phyloP scores from a whole-genome alignment of 495 filamentous ascomycete species.

The Articulospora tetracladia region DNA sequence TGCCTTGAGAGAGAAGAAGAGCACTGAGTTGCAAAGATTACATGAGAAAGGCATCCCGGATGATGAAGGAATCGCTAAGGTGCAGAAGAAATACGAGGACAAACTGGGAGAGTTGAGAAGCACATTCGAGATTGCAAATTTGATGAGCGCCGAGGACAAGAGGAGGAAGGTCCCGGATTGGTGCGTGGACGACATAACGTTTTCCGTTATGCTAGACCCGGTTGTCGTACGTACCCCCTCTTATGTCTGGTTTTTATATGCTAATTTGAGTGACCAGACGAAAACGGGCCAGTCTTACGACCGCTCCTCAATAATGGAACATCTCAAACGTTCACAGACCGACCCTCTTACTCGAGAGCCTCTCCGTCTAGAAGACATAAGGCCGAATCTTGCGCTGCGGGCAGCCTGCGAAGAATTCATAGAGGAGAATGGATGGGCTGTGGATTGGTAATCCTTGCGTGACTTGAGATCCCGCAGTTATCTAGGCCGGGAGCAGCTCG shows the following conservation, averaged over 20 bases:
- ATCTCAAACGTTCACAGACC: constrained; percentile 66
- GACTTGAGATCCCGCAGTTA: not conserved
- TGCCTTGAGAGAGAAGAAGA: constrained; percentile 48
- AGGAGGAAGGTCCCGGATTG: constrained; percentile 70
- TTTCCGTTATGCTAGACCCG: constrained; percentile 90
- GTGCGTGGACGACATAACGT: constrained; percentile 85
- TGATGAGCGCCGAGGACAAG: constrained; percentile 36
- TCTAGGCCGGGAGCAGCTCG: no score
- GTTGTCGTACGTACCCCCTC: constrained; percentile 54
- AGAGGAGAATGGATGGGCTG: constrained; percentile 87
- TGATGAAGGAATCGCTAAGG: constrained; percentile 31
- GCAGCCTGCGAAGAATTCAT: constrained; percentile 82
- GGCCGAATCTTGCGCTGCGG: constrained; percentile 80
- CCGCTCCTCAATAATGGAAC: constrained; percentile 79
- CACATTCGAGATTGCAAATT: constrained; percentile 55
- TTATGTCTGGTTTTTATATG: constrained; percentile 2
- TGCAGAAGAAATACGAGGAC: constrained; percentile 50
- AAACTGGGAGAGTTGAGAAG: constrained; percentile 56
- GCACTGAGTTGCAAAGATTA: constrained; percentile 44
- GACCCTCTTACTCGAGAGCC: constrained; percentile 84
- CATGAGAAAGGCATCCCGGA: constrained; percentile 10
- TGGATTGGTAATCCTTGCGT: constrained; percentile 63
- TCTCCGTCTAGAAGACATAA: constrained; percentile 64
- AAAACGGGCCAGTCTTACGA: constrained; percentile 89
- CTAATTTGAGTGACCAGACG: constrained; percentile 41